Conservation (phyloP, 2,329 filamentous ascomycete genomes). For the Colletotrichum echinochloae region DNA sequence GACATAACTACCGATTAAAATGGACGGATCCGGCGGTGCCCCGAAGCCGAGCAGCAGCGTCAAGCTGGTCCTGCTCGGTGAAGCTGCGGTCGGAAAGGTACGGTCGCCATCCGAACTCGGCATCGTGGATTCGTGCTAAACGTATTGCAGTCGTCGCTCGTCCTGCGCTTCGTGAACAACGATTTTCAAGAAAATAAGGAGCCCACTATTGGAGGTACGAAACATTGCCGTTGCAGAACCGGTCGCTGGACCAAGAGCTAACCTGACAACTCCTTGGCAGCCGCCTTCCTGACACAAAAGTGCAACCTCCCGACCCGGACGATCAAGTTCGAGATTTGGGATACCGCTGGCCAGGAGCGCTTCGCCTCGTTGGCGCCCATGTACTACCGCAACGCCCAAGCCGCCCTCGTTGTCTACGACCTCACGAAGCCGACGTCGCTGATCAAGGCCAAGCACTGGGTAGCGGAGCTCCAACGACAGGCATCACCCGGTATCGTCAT, state of each 20-base stretch:
- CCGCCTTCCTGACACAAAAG: constrained; percentile 98
- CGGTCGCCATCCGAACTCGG: constrained; percentile 37
- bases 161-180: constrained; percentile 98
- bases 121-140: constrained; percentile 32
- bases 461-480: constrained; percentile 95
- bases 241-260: constrained; percentile 23
- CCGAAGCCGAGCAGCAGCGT: constrained; percentile 99
- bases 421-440: constrained; percentile 96
- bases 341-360: constrained; percentile 96
- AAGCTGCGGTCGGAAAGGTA: constrained; percentile 99
- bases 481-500: constrained; percentile 97
- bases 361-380: constrained; percentile 97
- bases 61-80: constrained; percentile 97
- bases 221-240: constrained; percentile 9
- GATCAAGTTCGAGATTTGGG: constrained; percentile 97
- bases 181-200: constrained; percentile 99
- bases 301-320: constrained; percentile 94
- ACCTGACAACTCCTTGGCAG: constrained; percentile 59
- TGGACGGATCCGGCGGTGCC: constrained; percentile 77
- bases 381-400: constrained; percentile 99
- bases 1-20: constrained; percentile 50
- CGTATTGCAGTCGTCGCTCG: constrained; percentile 83
- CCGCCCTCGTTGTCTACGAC: constrained; percentile 97
- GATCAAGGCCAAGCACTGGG: constrained; percentile 98
- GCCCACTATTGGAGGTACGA: constrained; percentile 94